A percentile compares a stretch with the other conserved stretches of the same genome.
phyloP scores from a whole-genome alignment of 352 stramenopile genomes.

The Phytopythium litorale region DNA sequence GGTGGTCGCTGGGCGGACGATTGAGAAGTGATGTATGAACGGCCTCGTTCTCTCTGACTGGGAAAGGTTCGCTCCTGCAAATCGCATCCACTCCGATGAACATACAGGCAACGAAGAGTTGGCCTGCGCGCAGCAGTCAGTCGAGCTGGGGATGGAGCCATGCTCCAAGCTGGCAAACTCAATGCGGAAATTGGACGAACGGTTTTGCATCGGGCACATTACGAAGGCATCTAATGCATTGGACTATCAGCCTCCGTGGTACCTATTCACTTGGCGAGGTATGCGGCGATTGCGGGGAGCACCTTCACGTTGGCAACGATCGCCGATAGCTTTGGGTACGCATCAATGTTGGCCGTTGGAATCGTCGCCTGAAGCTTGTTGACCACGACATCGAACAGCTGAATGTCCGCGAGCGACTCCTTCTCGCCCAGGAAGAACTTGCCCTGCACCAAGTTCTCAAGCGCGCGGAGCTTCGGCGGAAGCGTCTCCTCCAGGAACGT shows the following conservation, averaged over 20 bases:
- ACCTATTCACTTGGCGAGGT: conserved; percentile 14
- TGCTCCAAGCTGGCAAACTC: no score
- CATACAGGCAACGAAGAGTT: no score
- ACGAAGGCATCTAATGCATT: no score
- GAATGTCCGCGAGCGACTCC: conserved; percentile 9
- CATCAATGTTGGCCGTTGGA: background rate
- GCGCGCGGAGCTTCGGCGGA: conserved; percentile 23
- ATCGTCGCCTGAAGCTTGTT: conserved; percentile 2
- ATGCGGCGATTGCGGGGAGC: conserved; percentile 5
- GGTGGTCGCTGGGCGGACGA: background rate
- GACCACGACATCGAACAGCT: conserved; percentile 5
- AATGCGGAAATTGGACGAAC: no score
- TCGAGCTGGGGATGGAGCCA: no score
- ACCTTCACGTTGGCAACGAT: conserved; percentile 6
- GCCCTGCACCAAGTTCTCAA: conserved; percentile 44
- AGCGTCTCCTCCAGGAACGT: conserved; percentile 30
- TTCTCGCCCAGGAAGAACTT: conserved; percentile 26
- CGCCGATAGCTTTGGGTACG: conserved; percentile 4
- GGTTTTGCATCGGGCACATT: no score
- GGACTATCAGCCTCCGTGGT: no score
- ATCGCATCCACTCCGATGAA: no score
- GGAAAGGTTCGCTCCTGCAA: no score
- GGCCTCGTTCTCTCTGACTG: no score
- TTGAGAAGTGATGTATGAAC: no score
- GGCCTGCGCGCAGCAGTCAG: no score